Base-by-base conservation (phyloP, 2,329 filamentous ascomycete species). In the Aspergillus intermedius region DNA sequence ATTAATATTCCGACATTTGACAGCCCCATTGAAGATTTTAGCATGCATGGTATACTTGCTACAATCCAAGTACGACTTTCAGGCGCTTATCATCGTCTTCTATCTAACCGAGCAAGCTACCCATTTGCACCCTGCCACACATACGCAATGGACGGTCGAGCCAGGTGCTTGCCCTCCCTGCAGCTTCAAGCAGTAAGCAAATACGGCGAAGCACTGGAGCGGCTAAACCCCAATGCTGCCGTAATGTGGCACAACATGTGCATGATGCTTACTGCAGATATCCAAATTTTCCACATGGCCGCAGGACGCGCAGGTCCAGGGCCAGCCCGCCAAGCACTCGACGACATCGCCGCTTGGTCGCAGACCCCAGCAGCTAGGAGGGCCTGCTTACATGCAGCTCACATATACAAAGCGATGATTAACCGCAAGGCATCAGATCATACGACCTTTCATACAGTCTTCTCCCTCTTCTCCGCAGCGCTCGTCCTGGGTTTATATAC, bases 171-270 rank as follows among this genome's bases (percentile, higher is more conserved):
- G n/a, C 59, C 64, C 21, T 59, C 57, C 0, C 56, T 69, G 5
- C 65, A 67, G 48, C 51, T 61, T 6, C 63, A 69, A 39, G 57
- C 66, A 3, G 54, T 56, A 19, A 58, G 49, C 37, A 56, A 54
- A 19, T 76, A 76, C 32, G 68, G 71, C 28, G 67, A 73, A 19
- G 63, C 67, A 1, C 63, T 76, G 3, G 59, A 70, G 12, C 66
- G 63, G 2, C 66, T 74, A 21, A 74, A 76, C 45, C 68, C 77
- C 2, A 79, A 79, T 44, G 73, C 74, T 3, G 59, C 73, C 1
- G 66, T 78, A 3, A 69, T 77, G 34, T 79, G 77, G 77, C 76
- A 79, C 53, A 72, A 74, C 40, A 72, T 77, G 46, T 77, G 74
- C 54, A 76, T 78, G 69, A 72, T 71, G 54, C 67, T 79, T 2